Conservation (phyloP, 306 rosid genomes). For the Macrotyloma uniflorum region DNA sequence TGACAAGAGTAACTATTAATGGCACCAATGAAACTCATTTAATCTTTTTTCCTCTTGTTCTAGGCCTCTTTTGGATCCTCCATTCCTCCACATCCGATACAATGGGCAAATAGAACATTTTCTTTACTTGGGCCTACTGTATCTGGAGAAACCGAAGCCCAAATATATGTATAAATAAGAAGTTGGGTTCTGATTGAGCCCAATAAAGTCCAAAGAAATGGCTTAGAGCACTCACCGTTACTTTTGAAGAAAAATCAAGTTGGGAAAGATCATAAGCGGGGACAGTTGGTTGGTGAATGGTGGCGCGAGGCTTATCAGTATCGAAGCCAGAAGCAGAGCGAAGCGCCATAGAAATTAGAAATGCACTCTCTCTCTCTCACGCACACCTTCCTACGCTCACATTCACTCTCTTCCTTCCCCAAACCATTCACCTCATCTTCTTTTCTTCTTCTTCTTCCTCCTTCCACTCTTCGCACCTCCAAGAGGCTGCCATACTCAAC, state of each 20-base stretch:
- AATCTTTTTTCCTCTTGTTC: too few relatives aligned
- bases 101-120: too few relatives aligned
- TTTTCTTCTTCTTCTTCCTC: constrained; percentile 41
- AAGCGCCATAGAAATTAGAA: constrained; percentile 12
- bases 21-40: too few relatives aligned
- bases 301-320: constrained; percentile 45
- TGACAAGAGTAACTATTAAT: too few relatives aligned
- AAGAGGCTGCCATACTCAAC: constrained; percentile 34
- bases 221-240: background rate
- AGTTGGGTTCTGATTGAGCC: background rate
- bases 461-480: constrained; percentile 36
- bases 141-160: background rate
- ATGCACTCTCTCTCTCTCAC: constrained; percentile 59
- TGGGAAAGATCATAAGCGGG: background rate
- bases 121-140: too few relatives aligned
- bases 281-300: constrained; percentile 42
- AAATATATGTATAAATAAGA: background rate
- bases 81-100: too few relatives aligned
- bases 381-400: constrained; percentile 42
- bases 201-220: background rate
- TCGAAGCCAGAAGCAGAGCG: constrained; percentile 20
- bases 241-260: background rate
- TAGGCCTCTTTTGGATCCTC: too few relatives aligned
- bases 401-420: constrained; percentile 47
- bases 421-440: constrained; percentile 42